A percentile compares a stretch with the other conserved stretches of the same genome.
These are phyloP conservation scores for Penicillium flavigenum DNA, from an alignment of 495 filamentous ascomycete genomes.

Conservation along the genomic window DNA sequence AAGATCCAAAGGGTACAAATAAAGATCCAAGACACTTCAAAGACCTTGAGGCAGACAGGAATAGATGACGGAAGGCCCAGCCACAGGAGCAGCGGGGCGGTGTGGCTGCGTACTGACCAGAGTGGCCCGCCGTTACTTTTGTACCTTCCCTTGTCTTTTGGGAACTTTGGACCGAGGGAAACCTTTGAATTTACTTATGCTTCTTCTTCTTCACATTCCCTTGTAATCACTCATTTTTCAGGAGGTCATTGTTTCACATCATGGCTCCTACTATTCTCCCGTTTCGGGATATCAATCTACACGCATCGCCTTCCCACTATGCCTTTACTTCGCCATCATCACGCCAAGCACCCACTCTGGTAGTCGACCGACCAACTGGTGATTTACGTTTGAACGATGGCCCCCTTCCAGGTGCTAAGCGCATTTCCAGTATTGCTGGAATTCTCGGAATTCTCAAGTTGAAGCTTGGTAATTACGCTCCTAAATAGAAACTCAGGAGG, in stretches of 20 bases:
- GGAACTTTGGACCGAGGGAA: neutral
- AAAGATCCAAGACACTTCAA: conserved; percentile 8
- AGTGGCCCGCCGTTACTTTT: conserved; percentile 20
- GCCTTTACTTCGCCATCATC: conserved; percentile 95
- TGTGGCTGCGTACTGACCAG: conserved; percentile 28
- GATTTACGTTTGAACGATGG: conserved; percentile 83
- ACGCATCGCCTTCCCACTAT: conserved; percentile 86
- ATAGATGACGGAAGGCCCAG: conserved; percentile 35
- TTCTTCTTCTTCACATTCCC: conserved; percentile 1
- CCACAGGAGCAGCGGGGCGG: conserved; percentile 35
- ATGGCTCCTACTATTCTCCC: conserved; percentile 67
- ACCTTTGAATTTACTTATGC: conserved; percentile 9
- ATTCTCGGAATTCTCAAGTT: conserved; percentile 90
- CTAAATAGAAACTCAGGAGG: neutral
- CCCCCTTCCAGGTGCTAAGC: conserved; percentile 67
- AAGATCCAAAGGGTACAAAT: conserved; percentile 2
- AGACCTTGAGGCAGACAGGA: conserved; percentile 24
- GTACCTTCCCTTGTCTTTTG: conserved; percentile 9
- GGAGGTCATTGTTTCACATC: conserved; percentile 16
- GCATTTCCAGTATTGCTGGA: conserved; percentile 89
- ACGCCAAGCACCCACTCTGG: conserved; percentile 79
- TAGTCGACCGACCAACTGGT: conserved; percentile 89
- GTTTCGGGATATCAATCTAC: conserved; percentile 94
- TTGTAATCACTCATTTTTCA: conserved; percentile 7
- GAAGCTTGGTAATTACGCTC: conserved; percentile 66